Percentiles rank a stretch among this genome's conserved stretches.
These are phyloP conservation scores for Curvularia spicifera DNA, from an alignment of 2,329 filamentous ascomycete genomes.

Conservation along the genomic window DNA sequence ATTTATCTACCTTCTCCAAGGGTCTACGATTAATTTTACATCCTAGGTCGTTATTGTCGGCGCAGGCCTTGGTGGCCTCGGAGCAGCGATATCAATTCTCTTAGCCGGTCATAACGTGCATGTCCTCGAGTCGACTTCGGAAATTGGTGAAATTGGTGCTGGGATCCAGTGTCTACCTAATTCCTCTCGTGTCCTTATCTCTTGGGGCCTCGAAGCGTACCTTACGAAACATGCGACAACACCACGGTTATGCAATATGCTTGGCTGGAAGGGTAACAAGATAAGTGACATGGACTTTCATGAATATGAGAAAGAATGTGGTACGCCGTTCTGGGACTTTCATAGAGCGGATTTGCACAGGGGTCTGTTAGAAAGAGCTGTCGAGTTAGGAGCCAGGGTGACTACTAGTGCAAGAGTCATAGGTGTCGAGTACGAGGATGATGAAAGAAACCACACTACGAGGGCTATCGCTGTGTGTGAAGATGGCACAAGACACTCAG, in stretches of 20 bases:
- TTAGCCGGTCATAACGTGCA: conserved; percentile 57
- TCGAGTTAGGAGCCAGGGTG: conserved; percentile 58
- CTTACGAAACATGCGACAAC: conserved; percentile 54
- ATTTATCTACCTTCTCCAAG: background rate
- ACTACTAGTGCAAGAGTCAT: conserved; percentile 54
- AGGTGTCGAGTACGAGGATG: conserved; percentile 47
- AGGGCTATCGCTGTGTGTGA: conserved; percentile 52
- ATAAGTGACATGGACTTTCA: conserved; percentile 59
- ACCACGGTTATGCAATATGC: conserved; percentile 55
- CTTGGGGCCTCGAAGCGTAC: conserved; percentile 57
- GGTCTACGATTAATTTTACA: conserved; percentile 1
- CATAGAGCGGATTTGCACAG: conserved; percentile 61
- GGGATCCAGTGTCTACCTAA: conserved; percentile 61
- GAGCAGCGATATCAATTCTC: conserved; percentile 56
- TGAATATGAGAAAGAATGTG: conserved; percentile 45
- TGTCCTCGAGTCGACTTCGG: conserved; percentile 56
- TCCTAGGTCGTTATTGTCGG: conserved; percentile 59
- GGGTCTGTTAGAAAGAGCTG: conserved; percentile 56
- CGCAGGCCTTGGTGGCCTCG: conserved; percentile 63
- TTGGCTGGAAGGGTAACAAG: conserved; percentile 60
- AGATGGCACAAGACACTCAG: conserved; percentile 47
- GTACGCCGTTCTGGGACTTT: conserved; percentile 61
- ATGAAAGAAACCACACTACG: conserved; percentile 25
- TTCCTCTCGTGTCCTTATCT: conserved; percentile 55
- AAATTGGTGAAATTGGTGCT: conserved; percentile 59